Evolutionary conservation across 768 basidiomycete species (phyloP), one percentile per base, ranked within the genome.

Genomic region (Lactarius sp.): DNA sequence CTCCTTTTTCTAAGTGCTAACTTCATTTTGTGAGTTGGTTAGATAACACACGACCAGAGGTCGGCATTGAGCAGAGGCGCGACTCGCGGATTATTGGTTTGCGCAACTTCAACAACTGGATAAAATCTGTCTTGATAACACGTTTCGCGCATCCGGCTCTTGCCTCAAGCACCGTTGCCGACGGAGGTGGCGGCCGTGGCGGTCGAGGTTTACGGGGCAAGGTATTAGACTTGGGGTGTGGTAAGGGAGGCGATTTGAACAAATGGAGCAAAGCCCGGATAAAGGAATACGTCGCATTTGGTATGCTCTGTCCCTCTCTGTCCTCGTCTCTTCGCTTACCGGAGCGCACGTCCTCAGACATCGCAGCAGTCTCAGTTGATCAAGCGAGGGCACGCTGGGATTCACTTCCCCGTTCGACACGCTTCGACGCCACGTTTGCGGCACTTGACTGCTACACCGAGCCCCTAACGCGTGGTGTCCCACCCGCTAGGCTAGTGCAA

Each of bases 81-180:
- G 85, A 89, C 18, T 98, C 95, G 6, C 93, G 94, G 49, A 99
- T 98, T 69, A 93, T 97, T 59, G 97, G 97, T 42, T 83, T 99
- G 59, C 98, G 97, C 75, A 89, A 83, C 72, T 99, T 98, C 78
- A 99, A 99, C 77, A 99, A 99, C 77, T 99, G 97, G 97, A 89
- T 98, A 69, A 99, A 99, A 75, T 94, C 93, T 10, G 95, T 98
- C 18, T 81, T 98, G 66, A 97, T 99, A 71, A 87, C 89, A 9
- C 90, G 90, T 57, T 97, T 92, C 70, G 90, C 89, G 0, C 86
- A 88, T 72, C 86, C 88, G 3, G 86, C 79, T 37, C 79, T 93
- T 66, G 71, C 52, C 36, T 61, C 62, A 33, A 61, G 53, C 39
- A 27, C 57, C 49, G 58, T 60, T 37, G 65, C 53, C 49, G 70